Conservation (phyloP, 495 filamentous ascomycete genomes). For the Bacidia rubella region DNA sequence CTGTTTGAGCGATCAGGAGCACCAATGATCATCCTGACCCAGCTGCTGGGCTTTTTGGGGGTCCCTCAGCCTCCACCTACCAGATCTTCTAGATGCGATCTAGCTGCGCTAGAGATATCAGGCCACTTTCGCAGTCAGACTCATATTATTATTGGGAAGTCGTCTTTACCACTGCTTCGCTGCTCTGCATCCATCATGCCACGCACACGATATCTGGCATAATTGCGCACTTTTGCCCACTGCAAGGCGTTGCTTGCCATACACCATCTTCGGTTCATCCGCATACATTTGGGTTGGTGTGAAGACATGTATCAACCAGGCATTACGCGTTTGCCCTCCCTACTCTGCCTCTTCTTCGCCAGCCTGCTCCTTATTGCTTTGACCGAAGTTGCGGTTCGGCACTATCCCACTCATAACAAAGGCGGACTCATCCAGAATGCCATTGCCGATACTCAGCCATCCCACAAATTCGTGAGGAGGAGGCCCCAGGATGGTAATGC, state of each 20-base stretch:
- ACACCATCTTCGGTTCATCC: not conserved
- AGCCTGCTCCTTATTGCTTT: constrained; percentile 5
- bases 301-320: constrained; percentile 6
- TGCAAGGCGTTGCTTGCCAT: not conserved
- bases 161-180: not conserved
- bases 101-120: not conserved
- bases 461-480: not conserved
- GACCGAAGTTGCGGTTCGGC: constrained; percentile 8
- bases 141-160: not conserved
- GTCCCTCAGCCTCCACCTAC: not conserved
- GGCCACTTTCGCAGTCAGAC: not conserved
- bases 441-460: not conserved
- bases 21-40: not conserved
- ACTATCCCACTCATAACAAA: constrained; percentile 3
- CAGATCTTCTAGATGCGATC: not conserved
- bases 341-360: constrained; percentile 5
- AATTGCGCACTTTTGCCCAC: no score
- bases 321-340: constrained; percentile 9
- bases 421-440: constrained; percentile 2
- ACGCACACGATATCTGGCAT: not conserved
- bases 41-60: not conserved
- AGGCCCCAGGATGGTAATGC: not conserved
- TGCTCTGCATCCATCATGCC: not conserved
- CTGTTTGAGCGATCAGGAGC: not conserved
- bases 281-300: not conserved